Evolutionary conservation across 352 stramenopile genomes (phyloP).

Genomic region (Globisporangium apiculatum): DNA sequence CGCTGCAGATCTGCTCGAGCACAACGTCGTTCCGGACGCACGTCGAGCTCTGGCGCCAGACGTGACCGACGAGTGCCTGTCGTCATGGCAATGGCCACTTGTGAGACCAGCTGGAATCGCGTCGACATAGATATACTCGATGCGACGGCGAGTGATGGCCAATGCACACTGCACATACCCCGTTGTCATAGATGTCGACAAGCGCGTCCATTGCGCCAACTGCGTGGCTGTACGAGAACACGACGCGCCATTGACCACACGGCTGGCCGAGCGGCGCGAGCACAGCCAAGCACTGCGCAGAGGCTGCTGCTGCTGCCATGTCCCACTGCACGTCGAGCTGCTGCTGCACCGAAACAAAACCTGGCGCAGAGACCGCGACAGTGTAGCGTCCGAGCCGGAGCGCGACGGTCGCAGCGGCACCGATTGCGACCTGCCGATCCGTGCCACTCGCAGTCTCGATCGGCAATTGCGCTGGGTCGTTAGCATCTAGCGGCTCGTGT

Average conservation of each 20-base stretch:
- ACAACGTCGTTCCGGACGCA: constrained; percentile 15
- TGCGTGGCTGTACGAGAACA: constrained; percentile 34
- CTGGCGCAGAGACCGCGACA: constrained; percentile 16
- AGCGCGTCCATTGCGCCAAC: constrained; percentile 31
- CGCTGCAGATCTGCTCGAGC: constrained; percentile 19
- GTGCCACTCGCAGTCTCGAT: neutral
- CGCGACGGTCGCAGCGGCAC: constrained; percentile 24
- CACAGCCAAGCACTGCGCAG: constrained; percentile 26
- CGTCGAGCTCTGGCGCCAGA: constrained; percentile 13
- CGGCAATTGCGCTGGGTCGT: neutral
- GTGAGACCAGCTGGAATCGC: too few species aligned
- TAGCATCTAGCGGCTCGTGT: neutral
- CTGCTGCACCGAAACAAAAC: constrained; percentile 20
- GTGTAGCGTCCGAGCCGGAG: constrained; percentile 37
- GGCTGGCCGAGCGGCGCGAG: constrained; percentile 24
- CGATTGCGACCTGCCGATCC: constrained; percentile 8
- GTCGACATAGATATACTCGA: neutral
- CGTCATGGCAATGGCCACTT: neutral
- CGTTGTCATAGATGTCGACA: constrained; percentile 33
- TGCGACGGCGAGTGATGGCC: neutral
- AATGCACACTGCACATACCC: constrained; percentile 12
- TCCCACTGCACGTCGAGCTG: constrained; percentile 33
- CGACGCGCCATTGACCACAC: constrained; percentile 23
- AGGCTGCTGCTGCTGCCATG: constrained; percentile 6
- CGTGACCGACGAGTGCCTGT: constrained; percentile 10